Conservation (phyloP, 129 eudicot species). For the Artemisia annua region DNA sequence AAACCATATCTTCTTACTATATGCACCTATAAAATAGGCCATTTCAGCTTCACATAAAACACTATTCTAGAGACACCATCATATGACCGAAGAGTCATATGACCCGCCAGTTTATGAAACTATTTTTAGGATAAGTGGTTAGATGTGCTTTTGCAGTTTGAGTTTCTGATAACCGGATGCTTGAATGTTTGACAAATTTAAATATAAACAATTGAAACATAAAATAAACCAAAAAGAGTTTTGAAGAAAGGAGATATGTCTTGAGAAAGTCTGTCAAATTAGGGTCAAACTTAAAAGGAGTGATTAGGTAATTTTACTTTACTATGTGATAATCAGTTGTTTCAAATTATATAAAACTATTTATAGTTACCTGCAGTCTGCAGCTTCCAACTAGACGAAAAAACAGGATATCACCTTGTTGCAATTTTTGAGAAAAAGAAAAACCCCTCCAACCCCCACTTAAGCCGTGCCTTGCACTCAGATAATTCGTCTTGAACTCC, state of each 20-base stretch:
- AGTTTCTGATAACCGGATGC: too few relatives aligned
- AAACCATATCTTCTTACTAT: conserved; percentile 25
- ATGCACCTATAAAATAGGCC: conserved; percentile 10
- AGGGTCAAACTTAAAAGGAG: too few relatives aligned
- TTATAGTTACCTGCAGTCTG: conserved; percentile 15
- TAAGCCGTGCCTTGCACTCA: conserved; percentile 14
- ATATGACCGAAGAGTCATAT: neutral
- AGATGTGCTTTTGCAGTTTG: too few relatives aligned
- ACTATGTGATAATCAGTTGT: too few relatives aligned
- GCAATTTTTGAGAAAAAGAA: conserved; percentile 14
- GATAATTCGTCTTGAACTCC: conserved; percentile 21
- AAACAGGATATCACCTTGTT: conserved; percentile 16
- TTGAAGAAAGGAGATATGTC: too few relatives aligned
- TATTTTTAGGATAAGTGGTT: too few relatives aligned
- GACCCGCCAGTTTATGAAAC: neutral
- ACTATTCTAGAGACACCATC: neutral
- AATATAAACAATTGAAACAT: too few relatives aligned
- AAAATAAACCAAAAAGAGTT: too few relatives aligned
- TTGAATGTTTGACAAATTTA: neutral
- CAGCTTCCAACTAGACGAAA: conserved; percentile 20
- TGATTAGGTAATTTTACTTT: too few relatives aligned
- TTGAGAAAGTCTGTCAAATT: too few relatives aligned
- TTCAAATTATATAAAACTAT: too few relatives aligned
- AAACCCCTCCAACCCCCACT: conserved; percentile 27
- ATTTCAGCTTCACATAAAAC: neutral